Evolutionary conservation across 768 basidiomycete genomes (phyloP).

Genomic region (Rhizopogon salebrosus): DNA sequence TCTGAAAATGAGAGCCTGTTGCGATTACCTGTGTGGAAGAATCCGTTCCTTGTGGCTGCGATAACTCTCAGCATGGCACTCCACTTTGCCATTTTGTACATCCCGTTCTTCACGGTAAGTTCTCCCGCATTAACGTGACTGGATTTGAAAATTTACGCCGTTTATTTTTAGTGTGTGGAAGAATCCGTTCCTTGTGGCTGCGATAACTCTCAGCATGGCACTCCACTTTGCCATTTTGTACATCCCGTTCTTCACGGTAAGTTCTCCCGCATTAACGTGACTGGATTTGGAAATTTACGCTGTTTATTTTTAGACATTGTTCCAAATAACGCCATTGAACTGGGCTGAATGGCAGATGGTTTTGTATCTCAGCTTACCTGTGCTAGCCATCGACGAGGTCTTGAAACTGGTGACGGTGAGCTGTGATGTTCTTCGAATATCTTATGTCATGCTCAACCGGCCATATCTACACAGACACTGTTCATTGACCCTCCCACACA

Average conservation of each 20-base stretch:
- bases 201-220: constrained; percentile 86
- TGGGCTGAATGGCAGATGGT: constrained; percentile 96
- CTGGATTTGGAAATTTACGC: neutral
- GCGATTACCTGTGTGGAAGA: constrained; percentile 88
- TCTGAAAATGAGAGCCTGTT: constrained; percentile 96
- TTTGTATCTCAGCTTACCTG: constrained; percentile 79
- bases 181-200: constrained; percentile 88
- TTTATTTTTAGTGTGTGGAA: no score
- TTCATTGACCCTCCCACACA: constrained; percentile 54
- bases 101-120: constrained; percentile 91
- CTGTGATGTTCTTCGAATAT: neutral
- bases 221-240: constrained; percentile 95
- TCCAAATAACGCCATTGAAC: constrained; percentile 92
- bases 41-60: constrained; percentile 86
- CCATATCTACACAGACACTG: constrained; percentile 35
- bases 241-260: constrained; percentile 91
- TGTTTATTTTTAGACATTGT: constrained; percentile 50
- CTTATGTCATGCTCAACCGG: neutral
- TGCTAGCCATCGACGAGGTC: constrained; percentile 84
- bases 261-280: constrained; percentile 21
- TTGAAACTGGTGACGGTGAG: constrained; percentile 80
- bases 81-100: constrained; percentile 93
- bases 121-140: no score
- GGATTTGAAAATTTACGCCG: no score
- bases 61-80: constrained; percentile 88